These are phyloP conservation scores for Saitozyma sp. DNA, from an alignment of 768 basidiomycete species.

Conservation along the genomic window DNA sequence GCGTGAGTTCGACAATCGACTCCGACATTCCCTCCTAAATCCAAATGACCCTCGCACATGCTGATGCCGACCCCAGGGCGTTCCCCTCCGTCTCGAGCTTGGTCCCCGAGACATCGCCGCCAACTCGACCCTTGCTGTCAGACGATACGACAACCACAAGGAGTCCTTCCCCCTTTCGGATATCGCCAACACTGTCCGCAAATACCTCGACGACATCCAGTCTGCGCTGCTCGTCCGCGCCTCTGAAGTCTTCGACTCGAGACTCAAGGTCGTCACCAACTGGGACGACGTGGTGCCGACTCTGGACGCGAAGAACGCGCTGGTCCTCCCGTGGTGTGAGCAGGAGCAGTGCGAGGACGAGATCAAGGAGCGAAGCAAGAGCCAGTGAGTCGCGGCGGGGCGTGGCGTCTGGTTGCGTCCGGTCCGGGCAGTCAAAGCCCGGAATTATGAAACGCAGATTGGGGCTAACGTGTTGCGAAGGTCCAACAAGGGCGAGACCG, in stretches of 20 bases:
- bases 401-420: too few species aligned
- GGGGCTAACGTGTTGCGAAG: conserved; percentile 18
- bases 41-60: neutral
- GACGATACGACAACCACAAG: conserved; percentile 74
- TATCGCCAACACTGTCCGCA: conserved; percentile 59
- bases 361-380: conserved; percentile 90
- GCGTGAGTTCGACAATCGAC: conserved; percentile 58
- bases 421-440: neutral
- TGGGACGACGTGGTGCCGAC: conserved; percentile 94
- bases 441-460: neutral
- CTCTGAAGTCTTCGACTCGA: conserved; percentile 67
- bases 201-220: conserved; percentile 82
- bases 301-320: conserved; percentile 81
- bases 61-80: conserved; percentile 62
- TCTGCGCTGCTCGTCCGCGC: conserved; percentile 81
- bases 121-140: conserved; percentile 77
- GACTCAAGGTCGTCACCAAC: conserved; percentile 69
- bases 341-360: conserved; percentile 89
- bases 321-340: conserved; percentile 96
- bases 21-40: conserved; percentile 7
- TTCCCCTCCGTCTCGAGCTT: conserved; percentile 94
- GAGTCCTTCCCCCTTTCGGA: conserved; percentile 60
- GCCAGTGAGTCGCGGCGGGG: conserved; percentile 65
- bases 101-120: conserved; percentile 82
- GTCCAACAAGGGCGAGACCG: conserved; percentile 71